These are phyloP conservation scores for Dendrostoma leiphaemia DNA, from an alignment of 2,329 filamentous ascomycete genomes.

Conservation along the genomic window DNA sequence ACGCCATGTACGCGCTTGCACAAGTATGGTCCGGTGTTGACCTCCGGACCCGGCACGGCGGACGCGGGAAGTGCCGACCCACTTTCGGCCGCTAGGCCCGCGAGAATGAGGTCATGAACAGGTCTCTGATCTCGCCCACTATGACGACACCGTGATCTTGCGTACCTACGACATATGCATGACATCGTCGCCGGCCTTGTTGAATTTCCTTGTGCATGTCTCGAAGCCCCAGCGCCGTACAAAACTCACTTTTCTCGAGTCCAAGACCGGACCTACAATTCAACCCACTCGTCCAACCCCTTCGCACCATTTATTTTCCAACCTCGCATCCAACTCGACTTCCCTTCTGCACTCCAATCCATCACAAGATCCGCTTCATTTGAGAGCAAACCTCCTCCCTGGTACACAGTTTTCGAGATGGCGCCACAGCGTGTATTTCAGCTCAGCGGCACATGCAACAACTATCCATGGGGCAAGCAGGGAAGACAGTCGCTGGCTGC, in stretches of 20 bases:
- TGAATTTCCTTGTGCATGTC: too few relatives aligned
- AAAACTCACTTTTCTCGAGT: not conserved
- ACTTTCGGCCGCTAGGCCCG: not conserved
- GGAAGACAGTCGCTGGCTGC: conserved; percentile 66
- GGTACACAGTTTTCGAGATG: not conserved
- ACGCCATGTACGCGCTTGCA: too few relatives aligned
- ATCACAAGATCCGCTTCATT: too few relatives aligned
- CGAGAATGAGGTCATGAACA: conserved; percentile 2
- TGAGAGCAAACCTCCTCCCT: too few relatives aligned
- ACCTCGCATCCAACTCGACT: not conserved
- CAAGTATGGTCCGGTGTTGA: too few relatives aligned
- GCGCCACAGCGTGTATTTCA: conserved; percentile 36
- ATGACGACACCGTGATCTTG: conserved; percentile 3
- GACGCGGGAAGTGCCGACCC: not conserved
- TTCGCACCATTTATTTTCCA: not conserved
- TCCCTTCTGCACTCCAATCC: not conserved
- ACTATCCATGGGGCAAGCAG: conserved; percentile 71
- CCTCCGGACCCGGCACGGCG: not conserved
- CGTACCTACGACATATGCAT: not conserved
- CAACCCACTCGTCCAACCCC: not conserved
- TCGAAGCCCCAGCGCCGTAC: not conserved
- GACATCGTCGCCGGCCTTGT: not conserved
- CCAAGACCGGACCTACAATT: too few relatives aligned
- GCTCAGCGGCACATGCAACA: conserved; percentile 47
- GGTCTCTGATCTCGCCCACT: not conserved